These are phyloP conservation scores for Eragrostis tef DNA, from an alignment of 202 grass and related monocot genomes.

Conservation along the genomic window DNA sequence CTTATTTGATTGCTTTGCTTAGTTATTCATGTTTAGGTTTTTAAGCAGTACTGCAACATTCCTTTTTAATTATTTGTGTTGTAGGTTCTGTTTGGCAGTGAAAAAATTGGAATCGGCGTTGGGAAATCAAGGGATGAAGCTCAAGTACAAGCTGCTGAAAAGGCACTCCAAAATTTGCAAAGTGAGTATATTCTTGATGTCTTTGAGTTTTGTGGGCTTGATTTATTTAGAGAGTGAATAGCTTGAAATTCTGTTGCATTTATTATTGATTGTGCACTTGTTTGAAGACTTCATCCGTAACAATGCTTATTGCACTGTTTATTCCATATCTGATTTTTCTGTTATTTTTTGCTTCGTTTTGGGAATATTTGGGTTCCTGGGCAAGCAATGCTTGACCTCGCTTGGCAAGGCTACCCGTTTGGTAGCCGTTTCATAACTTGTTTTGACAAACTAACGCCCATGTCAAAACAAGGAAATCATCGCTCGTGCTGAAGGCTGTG, in stretches of 20 bases:
- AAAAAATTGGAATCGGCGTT: slow-evolving; percentile 80
- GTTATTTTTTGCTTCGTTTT: slow-evolving; percentile 20
- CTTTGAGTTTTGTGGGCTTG: slow-evolving; percentile 7
- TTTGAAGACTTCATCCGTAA: slow-evolving; percentile 5
- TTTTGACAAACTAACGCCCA: background rate
- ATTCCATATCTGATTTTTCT: background rate
- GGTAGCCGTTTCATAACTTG: background rate
- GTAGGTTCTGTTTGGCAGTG: slow-evolving; percentile 90
- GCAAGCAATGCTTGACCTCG: background rate
- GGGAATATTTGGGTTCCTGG: background rate
- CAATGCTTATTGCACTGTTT: slow-evolving; percentile 10
- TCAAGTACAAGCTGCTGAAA: slow-evolving; percentile 88
- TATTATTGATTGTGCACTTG: background rate
- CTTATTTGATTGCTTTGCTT: slow-evolving; percentile 37
- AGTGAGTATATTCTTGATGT: slow-evolving; percentile 54
- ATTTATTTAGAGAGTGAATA: background rate
- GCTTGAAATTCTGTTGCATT: background rate
- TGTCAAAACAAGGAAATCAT: background rate
- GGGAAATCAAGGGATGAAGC: slow-evolving; percentile 93
- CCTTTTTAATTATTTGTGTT: slow-evolving; percentile 41
- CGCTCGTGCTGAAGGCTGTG: background rate
- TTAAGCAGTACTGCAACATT: slow-evolving; percentile 21
- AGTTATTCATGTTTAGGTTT: slow-evolving; percentile 33
- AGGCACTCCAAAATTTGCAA: slow-evolving; percentile 80
- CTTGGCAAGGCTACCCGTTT: background rate